phyloP scores from a whole-genome alignment of 164 flowering plant genomes.

The Stephania yunnanensis region DNA sequence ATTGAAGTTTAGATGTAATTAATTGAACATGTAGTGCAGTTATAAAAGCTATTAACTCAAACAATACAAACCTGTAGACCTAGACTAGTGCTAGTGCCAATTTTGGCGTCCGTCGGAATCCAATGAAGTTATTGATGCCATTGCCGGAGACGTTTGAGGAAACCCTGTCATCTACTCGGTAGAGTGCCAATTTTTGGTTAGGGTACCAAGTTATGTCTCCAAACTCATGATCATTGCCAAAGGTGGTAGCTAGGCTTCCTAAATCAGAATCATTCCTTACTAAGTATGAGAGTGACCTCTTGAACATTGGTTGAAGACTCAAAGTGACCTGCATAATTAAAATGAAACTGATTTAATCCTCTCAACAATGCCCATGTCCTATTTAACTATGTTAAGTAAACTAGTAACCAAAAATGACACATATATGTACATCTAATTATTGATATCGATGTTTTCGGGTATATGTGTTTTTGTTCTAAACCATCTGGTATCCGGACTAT shows the following conservation, averaged over 20 bases:
- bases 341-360: neutral
- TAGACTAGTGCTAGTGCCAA: slow-evolving; percentile 22
- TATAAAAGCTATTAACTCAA: neutral
- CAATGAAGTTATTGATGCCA: slow-evolving; percentile 34
- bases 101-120: slow-evolving; percentile 42
- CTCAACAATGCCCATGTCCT: too few relatives aligned
- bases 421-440: too few relatives aligned
- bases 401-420: too few relatives aligned
- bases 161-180: slow-evolving; percentile 53
- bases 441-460: too few relatives aligned
- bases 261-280: slow-evolving; percentile 40
- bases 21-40: neutral
- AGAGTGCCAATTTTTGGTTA: slow-evolving; percentile 38
- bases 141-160: slow-evolving; percentile 35
- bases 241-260: slow-evolving; percentile 33
- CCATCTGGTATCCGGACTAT: too few relatives aligned
- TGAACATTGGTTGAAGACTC: slow-evolving; percentile 52
- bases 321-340: slow-evolving; percentile 45
- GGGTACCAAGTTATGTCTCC: slow-evolving; percentile 36
- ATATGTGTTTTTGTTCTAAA: too few relatives aligned
- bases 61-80: slow-evolving; percentile 35
- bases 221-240: slow-evolving; percentile 58
- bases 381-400: too few relatives aligned
- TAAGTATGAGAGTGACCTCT: slow-evolving; percentile 43
- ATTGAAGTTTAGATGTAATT: neutral